Evolutionary conservation across 495 filamentous ascomycete genomes (phyloP).

Genomic region (Neurospora sp.): DNA sequence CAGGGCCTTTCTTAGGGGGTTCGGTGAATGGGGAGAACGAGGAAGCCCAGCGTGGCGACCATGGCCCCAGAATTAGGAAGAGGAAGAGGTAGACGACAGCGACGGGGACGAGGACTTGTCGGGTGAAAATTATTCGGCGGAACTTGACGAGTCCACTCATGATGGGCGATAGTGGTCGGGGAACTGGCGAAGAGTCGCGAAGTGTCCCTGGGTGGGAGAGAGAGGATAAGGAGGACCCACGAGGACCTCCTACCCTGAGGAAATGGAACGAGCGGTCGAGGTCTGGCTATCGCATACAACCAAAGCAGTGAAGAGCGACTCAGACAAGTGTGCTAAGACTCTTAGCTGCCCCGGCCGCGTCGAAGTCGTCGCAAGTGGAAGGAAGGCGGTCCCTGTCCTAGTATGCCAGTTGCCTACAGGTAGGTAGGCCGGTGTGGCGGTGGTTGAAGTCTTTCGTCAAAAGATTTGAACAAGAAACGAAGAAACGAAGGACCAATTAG

Average conservation of each 20-base stretch:
- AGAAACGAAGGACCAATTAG: neutral
- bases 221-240: neutral
- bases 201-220: neutral
- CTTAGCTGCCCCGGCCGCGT: neutral
- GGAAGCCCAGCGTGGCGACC: constrained; percentile 3
- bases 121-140: constrained; percentile 12
- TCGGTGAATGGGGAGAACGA: constrained; percentile 6
- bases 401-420: neutral
- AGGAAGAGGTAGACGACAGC: constrained; percentile 10
- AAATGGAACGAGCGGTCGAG: neutral
- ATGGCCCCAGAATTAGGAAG: constrained; percentile 9
- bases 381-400: neutral
- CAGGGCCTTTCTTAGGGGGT: constrained; percentile 9
- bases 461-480: neutral
- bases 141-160: constrained; percentile 6
- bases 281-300: neutral
- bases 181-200: neutral
- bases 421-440: neutral
- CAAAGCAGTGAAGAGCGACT: neutral
- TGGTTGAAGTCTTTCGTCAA: neutral
- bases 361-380: neutral
- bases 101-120: constrained; percentile 12
- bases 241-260: neutral
- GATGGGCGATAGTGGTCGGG: neutral
- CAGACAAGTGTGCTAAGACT: neutral